Evolutionary conservation across 2,329 filamentous ascomycete genomes (phyloP).

Genomic region (Xenoacremonium recifei): DNA sequence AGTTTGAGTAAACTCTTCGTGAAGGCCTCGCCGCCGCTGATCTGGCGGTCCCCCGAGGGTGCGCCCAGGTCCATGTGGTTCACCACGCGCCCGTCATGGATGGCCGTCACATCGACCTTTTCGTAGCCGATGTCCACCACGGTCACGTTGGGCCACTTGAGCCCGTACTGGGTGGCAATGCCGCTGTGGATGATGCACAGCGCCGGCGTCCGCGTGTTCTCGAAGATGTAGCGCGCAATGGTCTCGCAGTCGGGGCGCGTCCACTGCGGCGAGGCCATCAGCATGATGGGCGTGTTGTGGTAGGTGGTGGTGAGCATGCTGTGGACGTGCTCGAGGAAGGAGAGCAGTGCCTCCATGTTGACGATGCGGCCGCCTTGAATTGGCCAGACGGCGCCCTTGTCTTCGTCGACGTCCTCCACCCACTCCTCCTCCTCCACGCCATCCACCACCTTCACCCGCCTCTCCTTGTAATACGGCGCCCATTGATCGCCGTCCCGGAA

Average conservation of each 20-base stretch:
- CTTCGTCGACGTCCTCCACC: constrained; percentile 84
- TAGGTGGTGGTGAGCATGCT: constrained; percentile 85
- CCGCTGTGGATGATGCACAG: constrained; percentile 90
- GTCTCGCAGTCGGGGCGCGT: constrained; percentile 82
- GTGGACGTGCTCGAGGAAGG: constrained; percentile 89
- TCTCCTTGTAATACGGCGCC: constrained; percentile 74
- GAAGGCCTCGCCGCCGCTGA: constrained; percentile 85
- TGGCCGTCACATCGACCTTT: constrained; percentile 90
- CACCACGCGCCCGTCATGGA: constrained; percentile 76
- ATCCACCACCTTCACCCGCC: constrained; percentile 53
- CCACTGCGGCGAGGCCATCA: constrained; percentile 89
- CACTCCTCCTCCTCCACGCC: constrained; percentile 63
- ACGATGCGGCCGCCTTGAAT: constrained; percentile 79
- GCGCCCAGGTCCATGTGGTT: constrained; percentile 63
- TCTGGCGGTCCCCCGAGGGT: constrained; percentile 45
- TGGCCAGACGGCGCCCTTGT: constrained; percentile 88
- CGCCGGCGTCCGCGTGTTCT: constrained; percentile 92
- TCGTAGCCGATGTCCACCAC: constrained; percentile 88
- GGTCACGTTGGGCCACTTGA: constrained; percentile 72
- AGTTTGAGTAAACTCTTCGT: constrained; percentile 71
- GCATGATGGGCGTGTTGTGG: constrained; percentile 92
- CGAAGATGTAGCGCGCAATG: constrained; percentile 92
- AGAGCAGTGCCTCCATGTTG: constrained; percentile 91
- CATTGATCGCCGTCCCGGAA: constrained; percentile 81
- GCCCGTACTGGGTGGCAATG: constrained; percentile 81